These are phyloP conservation scores for Clarireedia sp. DNA, from an alignment of 2,329 filamentous ascomycete species.

Conservation along the genomic window DNA sequence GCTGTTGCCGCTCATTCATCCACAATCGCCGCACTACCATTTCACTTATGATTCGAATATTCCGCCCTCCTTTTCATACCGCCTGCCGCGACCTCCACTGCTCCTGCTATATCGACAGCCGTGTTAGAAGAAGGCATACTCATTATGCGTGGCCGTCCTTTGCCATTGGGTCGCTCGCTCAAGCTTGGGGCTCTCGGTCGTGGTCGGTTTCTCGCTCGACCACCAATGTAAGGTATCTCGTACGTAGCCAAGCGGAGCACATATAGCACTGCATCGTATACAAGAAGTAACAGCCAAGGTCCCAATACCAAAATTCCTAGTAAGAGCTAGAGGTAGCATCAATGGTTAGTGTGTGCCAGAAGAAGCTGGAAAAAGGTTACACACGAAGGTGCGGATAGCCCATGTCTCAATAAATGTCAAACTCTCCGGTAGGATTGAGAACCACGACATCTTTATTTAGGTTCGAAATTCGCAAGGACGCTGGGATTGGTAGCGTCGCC, in stretches of 20 bases:
- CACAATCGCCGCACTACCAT: conserved; percentile 13
- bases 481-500: too few relatives aligned
- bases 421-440: conserved; percentile 54
- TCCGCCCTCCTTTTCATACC: conserved; percentile 18
- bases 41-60: conserved; percentile 14
- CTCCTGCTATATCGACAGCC: conserved; percentile 3
- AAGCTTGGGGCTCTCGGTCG: conserved; percentile 55
- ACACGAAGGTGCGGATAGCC: conserved; percentile 48
- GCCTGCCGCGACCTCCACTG: conserved; percentile 8
- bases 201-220: conserved; percentile 49
- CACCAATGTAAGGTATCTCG: conserved; percentile 52
- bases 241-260: conserved; percentile 49
- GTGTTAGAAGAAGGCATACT: conserved; percentile 13
- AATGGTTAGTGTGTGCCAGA: conserved; percentile 11
- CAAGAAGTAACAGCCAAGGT: conserved; percentile 53
- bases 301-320: conserved; percentile 52
- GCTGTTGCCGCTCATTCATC: conserved; percentile 15
- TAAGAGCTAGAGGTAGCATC: conserved; percentile 40
- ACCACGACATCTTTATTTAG: conserved; percentile 46
- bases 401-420: conserved; percentile 52
- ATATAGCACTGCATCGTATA: conserved; percentile 58
- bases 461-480: background rate
- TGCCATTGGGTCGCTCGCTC: conserved; percentile 46
- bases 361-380: conserved; percentile 3
- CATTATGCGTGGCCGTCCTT: conserved; percentile 27